Base-by-base conservation (phyloP, 768 basidiomycete species). In the Tulasnella calospora region DNA sequence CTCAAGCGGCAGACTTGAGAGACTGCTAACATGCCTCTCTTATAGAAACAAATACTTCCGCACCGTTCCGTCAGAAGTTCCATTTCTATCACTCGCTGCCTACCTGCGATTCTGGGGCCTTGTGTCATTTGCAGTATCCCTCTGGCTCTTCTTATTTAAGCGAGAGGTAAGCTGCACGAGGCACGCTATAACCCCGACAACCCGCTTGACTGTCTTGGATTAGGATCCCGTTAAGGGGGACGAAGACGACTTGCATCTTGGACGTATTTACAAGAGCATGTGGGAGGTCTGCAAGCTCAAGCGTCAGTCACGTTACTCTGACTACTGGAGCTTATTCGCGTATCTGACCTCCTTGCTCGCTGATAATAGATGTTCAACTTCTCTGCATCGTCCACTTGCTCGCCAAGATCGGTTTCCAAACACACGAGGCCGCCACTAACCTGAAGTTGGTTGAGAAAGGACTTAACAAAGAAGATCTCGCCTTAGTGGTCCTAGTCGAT, bases 361-460 rank as follows among this genome's bases (percentile, higher is more conserved):
- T 36, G 15, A 74, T 33, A 73, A 30, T 84, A 99, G 97, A 99
- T 82, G 90, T 99, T 35, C 96, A 97, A 86, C 88, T 91, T 0
- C 90, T 98, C 81, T 89, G 97, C 78, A 41, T 93, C 73, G 86
- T 99, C 81, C 95, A 99, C 83, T 86, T 98, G 40, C 89, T 98
- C 80, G 92, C 94, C 38, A 99, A 99, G 85, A 87, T 99, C 79
- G 97, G 96, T 38, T 98, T 96, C 84, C 94, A 94, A 71, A 94
- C 95, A 35, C 95, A 95, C 84, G 98, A 99, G 70, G 92, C 95
- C 8, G 93, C 92, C 17, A 95, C 94, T 3, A 91, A 89, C 33
- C 88, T 99, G 67, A 99, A 99, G 83, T 89, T 99, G 85, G 92
- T 99, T 61, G 98, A 99, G 84, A 99, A 99, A 83, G 98, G 98